Base-by-base conservation (phyloP, 331 rosid genomes). In the Quercus phellos region DNA sequence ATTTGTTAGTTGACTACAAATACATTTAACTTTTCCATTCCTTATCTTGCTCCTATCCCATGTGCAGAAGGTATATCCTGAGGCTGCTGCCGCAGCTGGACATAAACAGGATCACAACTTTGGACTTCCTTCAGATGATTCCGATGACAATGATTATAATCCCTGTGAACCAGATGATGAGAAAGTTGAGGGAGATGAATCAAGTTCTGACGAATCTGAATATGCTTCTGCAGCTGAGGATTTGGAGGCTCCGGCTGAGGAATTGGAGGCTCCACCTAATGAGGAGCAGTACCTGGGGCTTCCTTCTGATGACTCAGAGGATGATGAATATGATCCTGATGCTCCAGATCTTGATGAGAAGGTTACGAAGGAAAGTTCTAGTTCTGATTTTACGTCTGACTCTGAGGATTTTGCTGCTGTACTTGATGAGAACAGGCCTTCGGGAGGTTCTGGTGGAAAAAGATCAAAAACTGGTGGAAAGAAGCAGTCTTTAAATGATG, bases 281-380 rank as follows among this genome's bases (percentile, higher is more conserved):
- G 89, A 78, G 72, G 90, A 95, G 76, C 97, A 73, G 83, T 81
- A 80, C 79, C 26, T 83, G 51, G 93, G 92, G 71, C 90, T 92
- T 81, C 95, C 99, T 75, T 95, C 97, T 75, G 98, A 93, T 32
- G 97, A 91, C 75, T 95, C 99, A n/a, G 98, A 89, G 74, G 99
- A 95, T 81, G 85, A 88, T 74, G 92, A 93, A 78, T 95, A 18
- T 79, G 83, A 93, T 78, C 99, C 99, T 32, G 29, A 75, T 75
- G 88, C 85, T 76, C 83, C 81, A 76, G 93, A 80, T 60, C 53
- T 27, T 58, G 86, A 68, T 42, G 81, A 30, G 38, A 81, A 76
- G 70, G 87, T 55, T 24, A 70, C 76, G 26, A 81, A 83, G 74
- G 89, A 84, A 87, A 90, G 92, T 83, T 95, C 97, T 69, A 88